Conservation (phyloP, 441 rosid genomes). For the Jatropha multifida region DNA sequence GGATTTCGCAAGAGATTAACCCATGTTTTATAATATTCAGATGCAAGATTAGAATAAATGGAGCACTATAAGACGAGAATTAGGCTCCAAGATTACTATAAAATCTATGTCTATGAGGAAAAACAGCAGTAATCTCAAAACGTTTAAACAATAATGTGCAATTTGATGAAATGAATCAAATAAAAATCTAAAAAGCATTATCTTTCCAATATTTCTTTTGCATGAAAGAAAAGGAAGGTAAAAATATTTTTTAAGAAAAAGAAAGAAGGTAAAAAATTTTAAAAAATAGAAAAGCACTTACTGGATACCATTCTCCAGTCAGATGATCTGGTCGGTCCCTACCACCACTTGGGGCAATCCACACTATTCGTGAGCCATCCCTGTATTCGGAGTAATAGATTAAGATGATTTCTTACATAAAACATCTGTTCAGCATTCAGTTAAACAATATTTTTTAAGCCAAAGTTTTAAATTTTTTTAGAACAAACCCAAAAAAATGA, state of each 20-base stretch:
- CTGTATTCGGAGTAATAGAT: conserved; percentile 37
- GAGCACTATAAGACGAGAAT: neutral
- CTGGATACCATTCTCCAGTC: conserved; percentile 85
- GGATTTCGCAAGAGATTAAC: neutral
- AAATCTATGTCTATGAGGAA: neutral
- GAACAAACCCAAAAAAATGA: neutral
- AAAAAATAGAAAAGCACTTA: conserved; percentile 38
- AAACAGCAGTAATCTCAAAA: neutral
- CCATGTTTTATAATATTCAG: neutral
- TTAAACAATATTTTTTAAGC: neutral
- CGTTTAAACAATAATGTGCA: neutral
- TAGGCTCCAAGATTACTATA: conserved; percentile 2
- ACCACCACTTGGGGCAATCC: conserved; percentile 99
- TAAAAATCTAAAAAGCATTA: neutral
- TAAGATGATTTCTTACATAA: conserved; percentile 13
- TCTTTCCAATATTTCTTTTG: neutral
- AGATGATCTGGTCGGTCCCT: conserved; percentile 91
- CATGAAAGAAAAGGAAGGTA: neutral
- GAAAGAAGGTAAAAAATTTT: neutral
- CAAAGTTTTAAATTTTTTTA: neutral
- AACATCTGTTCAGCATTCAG: neutral
- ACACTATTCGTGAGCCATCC: conserved; percentile 77
- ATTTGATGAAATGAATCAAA: neutral
- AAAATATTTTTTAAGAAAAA: neutral
- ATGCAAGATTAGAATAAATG: neutral